Evolutionary conservation across 2,329 filamentous ascomycete genomes (phyloP).

Genomic region (Penicillium sp.): DNA sequence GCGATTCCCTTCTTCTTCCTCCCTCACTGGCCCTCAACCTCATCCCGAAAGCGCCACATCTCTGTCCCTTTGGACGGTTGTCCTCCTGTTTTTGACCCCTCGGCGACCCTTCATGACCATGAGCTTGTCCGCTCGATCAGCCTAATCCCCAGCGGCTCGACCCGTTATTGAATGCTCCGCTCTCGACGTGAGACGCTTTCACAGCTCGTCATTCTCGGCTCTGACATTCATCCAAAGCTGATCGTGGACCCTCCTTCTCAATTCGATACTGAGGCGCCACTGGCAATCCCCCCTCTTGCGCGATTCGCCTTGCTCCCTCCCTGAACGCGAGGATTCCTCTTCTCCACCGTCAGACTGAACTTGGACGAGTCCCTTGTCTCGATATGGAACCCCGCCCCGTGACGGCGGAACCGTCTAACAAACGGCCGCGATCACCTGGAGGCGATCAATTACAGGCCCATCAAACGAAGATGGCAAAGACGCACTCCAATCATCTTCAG

Average conservation of each 20-base stretch:
- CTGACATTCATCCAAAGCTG: not conserved
- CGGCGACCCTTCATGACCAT: conserved; percentile 10
- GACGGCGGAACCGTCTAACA: conserved; percentile 36
- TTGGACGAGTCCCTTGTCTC: not conserved
- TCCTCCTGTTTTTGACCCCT: conserved; percentile 1
- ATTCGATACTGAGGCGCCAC: too few species aligned
- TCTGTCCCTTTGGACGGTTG: conserved; percentile 1
- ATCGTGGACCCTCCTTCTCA: too few species aligned
- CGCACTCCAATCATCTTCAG: conserved; percentile 53
- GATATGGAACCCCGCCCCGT: conserved; percentile 32
- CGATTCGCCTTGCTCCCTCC: too few species aligned
- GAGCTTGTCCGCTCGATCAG: conserved; percentile 1
- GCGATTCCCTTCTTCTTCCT: not conserved
- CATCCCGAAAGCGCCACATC: not conserved
- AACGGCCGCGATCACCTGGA: conserved; percentile 43
- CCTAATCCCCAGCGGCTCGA: conserved; percentile 5
- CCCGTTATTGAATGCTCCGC: conserved; percentile 7
- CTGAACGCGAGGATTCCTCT: too few species aligned
- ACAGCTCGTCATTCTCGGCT: not conserved
- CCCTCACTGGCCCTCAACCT: conserved; percentile 1
- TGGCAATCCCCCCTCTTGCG: too few species aligned
- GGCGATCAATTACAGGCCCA: conserved; percentile 34
- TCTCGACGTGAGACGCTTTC: not conserved
- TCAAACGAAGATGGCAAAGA: conserved; percentile 50
- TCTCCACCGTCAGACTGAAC: not conserved